phyloP scores from a whole-genome alignment of 192 early-diverging fungal genomes.

The Coemansia sp. region DNA sequence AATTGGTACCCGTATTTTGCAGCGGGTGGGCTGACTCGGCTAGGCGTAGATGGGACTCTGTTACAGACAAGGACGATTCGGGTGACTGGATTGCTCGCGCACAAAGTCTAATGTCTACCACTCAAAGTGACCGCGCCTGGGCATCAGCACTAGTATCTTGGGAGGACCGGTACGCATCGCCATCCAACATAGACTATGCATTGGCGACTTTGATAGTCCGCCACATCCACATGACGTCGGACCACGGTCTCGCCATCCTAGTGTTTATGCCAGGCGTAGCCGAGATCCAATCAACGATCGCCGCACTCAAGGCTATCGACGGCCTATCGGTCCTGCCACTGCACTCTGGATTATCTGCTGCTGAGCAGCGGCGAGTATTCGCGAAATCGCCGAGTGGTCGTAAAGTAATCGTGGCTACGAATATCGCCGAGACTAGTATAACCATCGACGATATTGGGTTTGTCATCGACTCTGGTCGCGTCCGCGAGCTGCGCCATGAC shows the following conservation, averaged over 20 bases:
- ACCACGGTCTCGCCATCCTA: conserved; percentile 59
- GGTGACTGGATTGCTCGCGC: conserved; percentile 9
- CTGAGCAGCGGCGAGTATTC: conserved; percentile 61
- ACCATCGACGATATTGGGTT: conserved; percentile 73
- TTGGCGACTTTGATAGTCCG: conserved; percentile 62
- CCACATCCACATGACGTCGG: conserved; percentile 59
- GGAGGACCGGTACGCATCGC: conserved; percentile 22
- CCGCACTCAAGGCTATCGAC: conserved; percentile 38
- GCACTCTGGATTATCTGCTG: conserved; percentile 61
- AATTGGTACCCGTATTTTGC: conserved; percentile 12
- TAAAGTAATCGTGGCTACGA: conserved; percentile 89
- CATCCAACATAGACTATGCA: conserved; percentile 57
- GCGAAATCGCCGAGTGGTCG: conserved; percentile 59
- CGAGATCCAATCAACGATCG: conserved; percentile 74
- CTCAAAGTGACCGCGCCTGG: not conserved
- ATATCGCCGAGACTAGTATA: conserved; percentile 77
- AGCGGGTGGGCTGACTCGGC: conserved; percentile 1
- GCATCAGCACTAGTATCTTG: conserved; percentile 22
- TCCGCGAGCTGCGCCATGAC: conserved; percentile 65
- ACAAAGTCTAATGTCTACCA: not conserved
- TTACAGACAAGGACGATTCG: not conserved
- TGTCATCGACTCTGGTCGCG: conserved; percentile 72
- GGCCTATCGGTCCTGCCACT: conserved; percentile 57
- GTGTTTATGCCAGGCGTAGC: conserved; percentile 76
- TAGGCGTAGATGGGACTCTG: not conserved